Evolutionary conservation across 163 green algal genomes (phyloP).

Genomic region (Scenedesmus sp.): DNA sequence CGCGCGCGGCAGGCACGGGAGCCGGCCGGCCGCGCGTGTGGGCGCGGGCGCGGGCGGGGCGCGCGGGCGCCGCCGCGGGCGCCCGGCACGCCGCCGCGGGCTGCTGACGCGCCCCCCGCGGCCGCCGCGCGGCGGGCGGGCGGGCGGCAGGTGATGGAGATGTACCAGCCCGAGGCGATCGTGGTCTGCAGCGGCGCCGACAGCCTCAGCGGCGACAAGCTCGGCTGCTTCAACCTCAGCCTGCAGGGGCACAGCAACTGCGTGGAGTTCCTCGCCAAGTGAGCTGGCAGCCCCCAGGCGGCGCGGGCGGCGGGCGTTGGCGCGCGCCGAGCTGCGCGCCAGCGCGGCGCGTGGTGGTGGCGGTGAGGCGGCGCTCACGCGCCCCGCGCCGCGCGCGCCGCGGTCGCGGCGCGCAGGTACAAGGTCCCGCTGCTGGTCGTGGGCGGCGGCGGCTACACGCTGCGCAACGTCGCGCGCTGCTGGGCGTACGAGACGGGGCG

Average conservation of each 20-base stretch:
- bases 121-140: no score
- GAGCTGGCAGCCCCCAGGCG: no score
- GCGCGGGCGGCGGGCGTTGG: no score
- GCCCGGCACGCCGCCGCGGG: no score
- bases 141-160: constrained; percentile 86
- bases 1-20: no score
- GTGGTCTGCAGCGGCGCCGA: constrained; percentile 93
- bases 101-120: no score
- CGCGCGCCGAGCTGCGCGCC: no score
- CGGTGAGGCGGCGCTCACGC: neutral
- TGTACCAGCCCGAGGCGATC: constrained; percentile 91
- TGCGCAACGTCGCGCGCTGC: constrained; percentile 96
- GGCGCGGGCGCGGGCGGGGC: no score
- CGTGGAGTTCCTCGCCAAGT: constrained; percentile 91
- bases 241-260: constrained; percentile 91
- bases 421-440: constrained; percentile 91
- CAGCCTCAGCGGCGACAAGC: constrained; percentile 88
- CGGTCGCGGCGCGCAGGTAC: constrained; percentile 61
- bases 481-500: constrained; percentile 96
- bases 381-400: neutral
- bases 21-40: no score
- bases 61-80: no score
- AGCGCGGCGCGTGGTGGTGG: no score
- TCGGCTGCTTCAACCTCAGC: constrained; percentile 97
- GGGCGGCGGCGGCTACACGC: constrained; percentile 97